Evolutionary conservation across 169 alveolate genomes (phyloP).

Genomic region (Ichthyophthirius multifiliis): DNA sequence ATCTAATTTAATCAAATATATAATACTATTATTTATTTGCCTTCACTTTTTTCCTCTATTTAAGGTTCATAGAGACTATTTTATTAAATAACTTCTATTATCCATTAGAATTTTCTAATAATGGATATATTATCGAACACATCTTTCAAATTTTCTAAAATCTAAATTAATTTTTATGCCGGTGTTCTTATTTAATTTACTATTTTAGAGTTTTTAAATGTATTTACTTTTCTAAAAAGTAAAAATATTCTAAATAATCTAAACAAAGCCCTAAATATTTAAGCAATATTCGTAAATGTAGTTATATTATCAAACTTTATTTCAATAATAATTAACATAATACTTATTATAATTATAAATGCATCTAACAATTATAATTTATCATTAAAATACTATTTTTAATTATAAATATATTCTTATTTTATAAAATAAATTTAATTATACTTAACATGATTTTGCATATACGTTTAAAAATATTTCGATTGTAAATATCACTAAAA

Average conservation of each 20-base stretch:
- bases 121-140: neutral
- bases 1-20: too few relatives aligned
- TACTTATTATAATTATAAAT: conserved; percentile 15
- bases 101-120: conserved; percentile 12
- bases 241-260: conserved; percentile 41
- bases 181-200: too few relatives aligned
- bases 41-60: too few relatives aligned
- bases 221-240: conserved; percentile 27
- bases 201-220: too few relatives aligned
- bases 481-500: conserved; percentile 6
- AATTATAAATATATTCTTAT: neutral
- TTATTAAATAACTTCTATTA: conserved; percentile 37
- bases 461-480: conserved; percentile 13
- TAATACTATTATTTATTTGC: too few relatives aligned
- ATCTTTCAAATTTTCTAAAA: conserved; percentile 16
- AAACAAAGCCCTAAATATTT: conserved; percentile 28
- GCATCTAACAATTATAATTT: conserved; percentile 25
- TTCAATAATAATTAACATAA: conserved; percentile 22
- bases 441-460: conserved; percentile 8
- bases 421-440: too few relatives aligned
- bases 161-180: neutral
- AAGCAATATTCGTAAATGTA: conserved; percentile 10
- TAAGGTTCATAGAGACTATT: too few relatives aligned
- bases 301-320: neutral
- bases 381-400: conserved; percentile 11